Conservation (phyloP, 768 basidiomycete species). For the Sistotremastrum suecicum region DNA sequence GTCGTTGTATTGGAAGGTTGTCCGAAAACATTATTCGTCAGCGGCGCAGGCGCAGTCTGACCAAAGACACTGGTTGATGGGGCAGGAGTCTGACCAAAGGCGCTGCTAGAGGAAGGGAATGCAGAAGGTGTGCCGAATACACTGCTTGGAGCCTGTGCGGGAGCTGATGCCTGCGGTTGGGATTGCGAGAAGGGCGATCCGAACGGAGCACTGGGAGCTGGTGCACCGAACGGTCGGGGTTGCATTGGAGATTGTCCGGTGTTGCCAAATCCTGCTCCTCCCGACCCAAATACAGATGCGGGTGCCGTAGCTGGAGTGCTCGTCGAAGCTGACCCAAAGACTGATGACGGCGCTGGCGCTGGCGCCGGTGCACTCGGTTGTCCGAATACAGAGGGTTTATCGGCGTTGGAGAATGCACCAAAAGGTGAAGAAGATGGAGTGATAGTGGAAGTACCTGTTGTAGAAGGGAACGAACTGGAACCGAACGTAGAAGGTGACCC, state of each 20-base stretch:
- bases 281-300: constrained; percentile 20
- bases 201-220: constrained; percentile 25
- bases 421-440: constrained; percentile 7
- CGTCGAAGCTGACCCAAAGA: constrained; percentile 13
- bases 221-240: constrained; percentile 13
- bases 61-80: constrained; percentile 22
- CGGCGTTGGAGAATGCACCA: neutral
- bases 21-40: neutral
- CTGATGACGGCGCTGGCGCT: constrained; percentile 15
- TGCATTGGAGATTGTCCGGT: constrained; percentile 18
- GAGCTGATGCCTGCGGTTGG: constrained; percentile 16
- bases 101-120: constrained; percentile 37
- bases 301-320: constrained; percentile 15
- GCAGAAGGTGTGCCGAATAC: constrained; percentile 21
- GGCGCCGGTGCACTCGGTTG: constrained; percentile 16
- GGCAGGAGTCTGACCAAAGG: constrained; percentile 30
- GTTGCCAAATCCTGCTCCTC: constrained; percentile 10
- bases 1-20: constrained; percentile 20
- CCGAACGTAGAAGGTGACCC: constrained; percentile 28
- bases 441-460: constrained; percentile 20
- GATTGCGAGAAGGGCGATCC: constrained; percentile 14
- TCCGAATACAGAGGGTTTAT: constrained; percentile 23
- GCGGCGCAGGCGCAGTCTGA: neutral
- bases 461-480: constrained; percentile 4
- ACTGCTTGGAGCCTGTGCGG: constrained; percentile 14